Evolutionary conservation across 2,329 filamentous ascomycete genomes (phyloP), one percentile per base, ranked within the genome.

Genomic region (Canariomyces notabilis): DNA sequence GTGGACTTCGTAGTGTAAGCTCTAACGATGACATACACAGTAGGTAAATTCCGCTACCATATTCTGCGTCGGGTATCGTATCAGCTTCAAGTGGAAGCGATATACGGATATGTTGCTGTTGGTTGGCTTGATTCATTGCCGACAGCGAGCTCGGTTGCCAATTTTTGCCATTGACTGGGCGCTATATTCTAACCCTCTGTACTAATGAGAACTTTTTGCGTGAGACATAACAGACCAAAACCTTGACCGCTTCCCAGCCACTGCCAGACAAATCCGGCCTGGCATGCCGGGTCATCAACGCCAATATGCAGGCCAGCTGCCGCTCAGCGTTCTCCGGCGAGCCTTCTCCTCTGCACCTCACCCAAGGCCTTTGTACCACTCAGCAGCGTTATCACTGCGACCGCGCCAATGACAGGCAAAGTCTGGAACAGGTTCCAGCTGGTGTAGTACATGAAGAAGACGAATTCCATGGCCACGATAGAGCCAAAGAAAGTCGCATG

Each of bases 371-470:
- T 84, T 63, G 85, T 89, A 46, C 93, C 93, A 64, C 88, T 95
- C 52, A 97, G 67, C 63, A 95, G 88, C 9, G 87, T 80, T 44
- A 89, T 78, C 20, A 77, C 68, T 14, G 83, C 82, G 22, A 93
- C 78, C 35, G 82, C 69, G 26, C 74, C 74, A 44, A 85, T 82
- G 20, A 82, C 82, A 4, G 89, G 90, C 40, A 98, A 74, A 12
- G 81, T 82, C 72, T 95, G 85, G 76, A 97, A 95, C 37, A 98
- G 74, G 61, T 84, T 95, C 90, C 91, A 96, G 61, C 72, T 80
- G 43, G 79, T 85, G 70, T 97, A 97, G 76, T 98, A 98, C 56
- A 95, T 70, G 73, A 93, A 91, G 70, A 98, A 96, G 46, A 95
- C 82, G 14, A 79, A 86, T 67, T 98, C 93, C 74, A 98, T 87